These are phyloP conservation scores for Tolypocladium inflatum DNA, from an alignment of 2,329 filamentous ascomycete genomes.

Conservation along the genomic window DNA sequence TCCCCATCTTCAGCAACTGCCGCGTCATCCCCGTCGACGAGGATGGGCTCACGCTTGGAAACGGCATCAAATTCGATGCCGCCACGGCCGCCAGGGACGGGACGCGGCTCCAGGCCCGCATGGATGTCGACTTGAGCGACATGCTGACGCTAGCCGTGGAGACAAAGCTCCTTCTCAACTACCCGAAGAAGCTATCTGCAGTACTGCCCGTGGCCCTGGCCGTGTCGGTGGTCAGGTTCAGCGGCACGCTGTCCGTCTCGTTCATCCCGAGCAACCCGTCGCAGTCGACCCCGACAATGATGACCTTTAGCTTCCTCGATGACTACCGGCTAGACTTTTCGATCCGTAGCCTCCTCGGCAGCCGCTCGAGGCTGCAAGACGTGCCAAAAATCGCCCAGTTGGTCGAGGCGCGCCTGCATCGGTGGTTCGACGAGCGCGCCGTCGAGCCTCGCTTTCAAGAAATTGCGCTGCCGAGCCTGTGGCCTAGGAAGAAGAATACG, in stretches of 20 bases:
- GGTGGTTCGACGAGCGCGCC: slow-evolving; percentile 80
- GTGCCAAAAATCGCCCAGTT: slow-evolving; percentile 83
- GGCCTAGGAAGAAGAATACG: slow-evolving; percentile 78
- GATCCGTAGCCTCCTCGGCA: slow-evolving; percentile 70
- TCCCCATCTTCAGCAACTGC: slow-evolving; percentile 98
- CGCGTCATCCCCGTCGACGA: slow-evolving; percentile 87
- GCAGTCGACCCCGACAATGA: slow-evolving; percentile 68
- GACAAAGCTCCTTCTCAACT: slow-evolving; percentile 90
- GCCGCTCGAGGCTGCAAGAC: slow-evolving; percentile 70
- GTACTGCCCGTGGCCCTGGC: slow-evolving; percentile 86
- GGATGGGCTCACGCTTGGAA: slow-evolving; percentile 52
- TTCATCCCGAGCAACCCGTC: slow-evolving; percentile 72
- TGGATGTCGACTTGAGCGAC: slow-evolving; percentile 96
- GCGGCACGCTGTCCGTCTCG: slow-evolving; percentile 84
- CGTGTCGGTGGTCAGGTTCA: slow-evolving; percentile 88
- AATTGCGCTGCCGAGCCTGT: slow-evolving; percentile 71
- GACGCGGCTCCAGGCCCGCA: slow-evolving; percentile 77
- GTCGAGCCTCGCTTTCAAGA: slow-evolving; percentile 84
- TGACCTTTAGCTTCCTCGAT: slow-evolving; percentile 89
- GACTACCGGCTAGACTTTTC: slow-evolving; percentile 80
- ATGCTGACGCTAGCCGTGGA: slow-evolving; percentile 92
- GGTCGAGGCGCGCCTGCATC: slow-evolving; percentile 68
- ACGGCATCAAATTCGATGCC: slow-evolving; percentile 40
- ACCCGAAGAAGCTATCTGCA: slow-evolving; percentile 80
- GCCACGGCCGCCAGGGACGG: slow-evolving; percentile 49